phyloP scores from a whole-genome alignment of 345 rosid species.

The Nasturtium officinale region DNA sequence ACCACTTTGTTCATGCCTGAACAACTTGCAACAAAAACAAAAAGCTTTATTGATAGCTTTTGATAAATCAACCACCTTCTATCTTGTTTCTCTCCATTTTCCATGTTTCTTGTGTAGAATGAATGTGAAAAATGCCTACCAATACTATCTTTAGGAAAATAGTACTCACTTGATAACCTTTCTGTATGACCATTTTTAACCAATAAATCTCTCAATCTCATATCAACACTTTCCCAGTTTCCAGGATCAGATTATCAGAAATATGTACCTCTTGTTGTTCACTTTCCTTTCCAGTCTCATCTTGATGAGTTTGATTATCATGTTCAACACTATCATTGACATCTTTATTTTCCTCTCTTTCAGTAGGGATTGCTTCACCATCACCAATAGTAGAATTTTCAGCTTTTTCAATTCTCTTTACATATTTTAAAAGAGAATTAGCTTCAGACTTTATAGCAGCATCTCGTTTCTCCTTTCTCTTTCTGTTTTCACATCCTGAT shows the following conservation, averaged over 20 bases:
- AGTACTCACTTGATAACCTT: not conserved
- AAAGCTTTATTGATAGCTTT: slow-evolving; percentile 2
- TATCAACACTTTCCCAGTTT: too few relatives aligned
- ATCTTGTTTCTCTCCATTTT: not conserved
- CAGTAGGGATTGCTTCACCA: not conserved
- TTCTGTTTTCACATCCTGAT: not conserved
- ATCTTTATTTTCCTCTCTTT: too few relatives aligned
- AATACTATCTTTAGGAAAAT: not conserved
- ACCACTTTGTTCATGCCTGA: not conserved
- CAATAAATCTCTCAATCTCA: not conserved
- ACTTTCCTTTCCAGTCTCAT: not conserved
- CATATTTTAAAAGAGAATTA: too few relatives aligned
- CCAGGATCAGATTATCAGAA: not conserved
- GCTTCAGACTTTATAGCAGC: not conserved
- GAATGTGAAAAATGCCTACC: not conserved
- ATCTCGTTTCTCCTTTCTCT: not conserved
- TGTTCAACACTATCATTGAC: too few relatives aligned
- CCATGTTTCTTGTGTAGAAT: not conserved
- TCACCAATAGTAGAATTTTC: not conserved
- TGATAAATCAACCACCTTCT: not conserved
- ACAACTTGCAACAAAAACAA: slow-evolving; percentile 4
- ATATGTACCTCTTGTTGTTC: not conserved
- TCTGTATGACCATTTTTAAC: not conserved
- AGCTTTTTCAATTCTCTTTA: not conserved
- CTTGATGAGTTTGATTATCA: too few relatives aligned